Base-by-base conservation (phyloP, 2,329 filamentous ascomycete genomes). In the Ampelomyces quisqualis region DNA sequence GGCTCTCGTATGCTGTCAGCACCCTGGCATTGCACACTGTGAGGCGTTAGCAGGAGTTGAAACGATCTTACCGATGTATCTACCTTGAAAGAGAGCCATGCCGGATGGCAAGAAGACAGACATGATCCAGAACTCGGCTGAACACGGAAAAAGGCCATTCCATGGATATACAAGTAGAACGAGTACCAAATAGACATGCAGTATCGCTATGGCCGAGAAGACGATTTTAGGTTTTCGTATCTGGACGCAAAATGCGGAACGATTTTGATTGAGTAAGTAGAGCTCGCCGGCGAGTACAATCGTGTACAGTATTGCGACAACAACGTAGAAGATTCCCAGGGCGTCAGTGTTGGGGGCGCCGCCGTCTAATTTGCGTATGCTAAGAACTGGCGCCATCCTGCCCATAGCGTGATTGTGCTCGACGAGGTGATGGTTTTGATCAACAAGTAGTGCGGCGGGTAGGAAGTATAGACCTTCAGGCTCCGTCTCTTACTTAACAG, bases 51-150 rank as follows among this genome's bases (percentile, higher is more conserved):
- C 20, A 38, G 15, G 15, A 7, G 3, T 6, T 23, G 10, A 2
- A 4, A 6, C 5, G 23, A 9, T 18, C 13, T 15, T 8, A 21
- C 15, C 11, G 5, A 9, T 7, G 10, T 14, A 31, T 43, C 34
- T 49, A 66, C 65, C 61, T 53, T 68, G 65, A 40, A 69, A 69
- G 14, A 68, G 53, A 3, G 65, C 65, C 61, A 69, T 68, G n/a
- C 66, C 66, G 6, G 54, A 59, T 6, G 66, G 66, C 8, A 68
- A 49, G 24, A 67, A 67, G 14, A 68, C 47, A 7, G 62, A 66
- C 66, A 69, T 69, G 32, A 68, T 57, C 64, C 63, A 68, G 40
- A 64, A 69, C 35, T 68, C 65, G n/a, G 64, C 65, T 7, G 57
- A 50, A 37, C 63, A 68, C 14, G 64, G 64, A 19, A 61, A 67